Percentiles rank a stretch among this genome's conserved stretches.
These are phyloP conservation scores for Crithidia mellificae DNA, from an alignment of 208 protist species.

Conservation along the genomic window DNA sequence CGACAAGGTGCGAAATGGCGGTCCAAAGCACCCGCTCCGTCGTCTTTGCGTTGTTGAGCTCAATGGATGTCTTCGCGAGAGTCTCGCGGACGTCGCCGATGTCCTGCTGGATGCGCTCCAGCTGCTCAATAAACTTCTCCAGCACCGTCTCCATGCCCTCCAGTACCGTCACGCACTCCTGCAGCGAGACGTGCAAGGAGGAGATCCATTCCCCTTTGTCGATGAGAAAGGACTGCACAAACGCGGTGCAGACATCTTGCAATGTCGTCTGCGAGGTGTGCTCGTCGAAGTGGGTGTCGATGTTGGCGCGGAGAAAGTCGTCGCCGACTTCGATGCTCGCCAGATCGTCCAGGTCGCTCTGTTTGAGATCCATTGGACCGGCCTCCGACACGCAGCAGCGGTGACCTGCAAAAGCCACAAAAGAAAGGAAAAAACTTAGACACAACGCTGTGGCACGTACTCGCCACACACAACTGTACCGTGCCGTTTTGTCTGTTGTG, in stretches of 20 bases:
- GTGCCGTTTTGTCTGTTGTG: too few species aligned
- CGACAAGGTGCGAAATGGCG: conserved; percentile 56
- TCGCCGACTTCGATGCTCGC: conserved; percentile 58
- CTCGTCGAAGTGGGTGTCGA: conserved; percentile 40
- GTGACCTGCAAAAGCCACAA: too few species aligned
- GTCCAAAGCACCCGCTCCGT: conserved; percentile 63
- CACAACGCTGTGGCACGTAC: too few species aligned
- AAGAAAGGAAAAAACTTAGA: too few species aligned
- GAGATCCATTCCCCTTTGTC: conserved; percentile 60
- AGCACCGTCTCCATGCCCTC: conserved; percentile 72
- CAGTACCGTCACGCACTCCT: conserved; percentile 58
- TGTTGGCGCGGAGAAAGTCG: conserved; percentile 49
- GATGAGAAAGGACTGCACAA: conserved; percentile 68
- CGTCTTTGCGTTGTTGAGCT: conserved; percentile 47
- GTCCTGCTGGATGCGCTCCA: conserved; percentile 63
- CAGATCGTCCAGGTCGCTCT: conserved; percentile 63
- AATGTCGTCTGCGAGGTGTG: conserved; percentile 39
- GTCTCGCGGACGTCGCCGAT: conserved; percentile 77
- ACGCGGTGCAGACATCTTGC: conserved; percentile 60
- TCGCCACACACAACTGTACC: too few species aligned
- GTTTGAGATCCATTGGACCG: conserved; percentile 22
- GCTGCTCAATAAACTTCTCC: conserved; percentile 62
- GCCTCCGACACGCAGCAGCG: neutral
- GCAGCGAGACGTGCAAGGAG: conserved; percentile 55
- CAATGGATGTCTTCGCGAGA: conserved; percentile 46